phyloP scores from a whole-genome alignment of 78 protist genomes.

The Creolimax fragrantissima region DNA sequence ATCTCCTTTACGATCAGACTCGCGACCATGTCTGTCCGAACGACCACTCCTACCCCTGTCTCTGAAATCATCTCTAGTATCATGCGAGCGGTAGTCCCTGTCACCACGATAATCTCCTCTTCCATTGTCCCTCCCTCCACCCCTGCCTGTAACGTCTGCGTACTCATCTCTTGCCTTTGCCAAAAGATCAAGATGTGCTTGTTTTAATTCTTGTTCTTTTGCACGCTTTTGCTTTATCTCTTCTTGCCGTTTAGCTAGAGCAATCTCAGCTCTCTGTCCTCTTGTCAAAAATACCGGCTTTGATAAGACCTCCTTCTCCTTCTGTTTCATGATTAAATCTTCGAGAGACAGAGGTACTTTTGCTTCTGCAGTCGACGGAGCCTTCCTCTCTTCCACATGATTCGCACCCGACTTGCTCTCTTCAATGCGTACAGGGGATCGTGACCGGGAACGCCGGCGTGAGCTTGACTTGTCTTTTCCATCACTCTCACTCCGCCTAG shows the following conservation, averaged over 20 bases:
- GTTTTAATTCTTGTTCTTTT: neutral
- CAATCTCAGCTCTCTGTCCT: neutral
- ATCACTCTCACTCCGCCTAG: neutral
- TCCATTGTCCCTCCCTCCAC: neutral
- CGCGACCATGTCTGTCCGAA: neutral
- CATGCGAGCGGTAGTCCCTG: neutral
- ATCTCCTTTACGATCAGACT: neutral
- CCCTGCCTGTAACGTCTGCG: neutral
- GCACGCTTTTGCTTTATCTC: neutral
- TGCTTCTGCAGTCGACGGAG: neutral
- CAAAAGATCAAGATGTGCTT: neutral
- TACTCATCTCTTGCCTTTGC: neutral
- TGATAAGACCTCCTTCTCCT: neutral
- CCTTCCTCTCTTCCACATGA: neutral
- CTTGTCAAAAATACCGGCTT: neutral
- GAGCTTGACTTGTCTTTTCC: neutral
- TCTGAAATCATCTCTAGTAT: neutral
- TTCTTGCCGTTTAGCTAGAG: neutral
- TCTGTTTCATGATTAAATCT: neutral
- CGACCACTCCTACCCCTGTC: neutral
- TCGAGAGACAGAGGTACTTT: neutral
- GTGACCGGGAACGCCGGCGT: neutral
- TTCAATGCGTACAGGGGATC: neutral
- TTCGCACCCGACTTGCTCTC: neutral
- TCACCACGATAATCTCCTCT: neutral